A percentile compares a stretch with the other conserved stretches of the same genome.
Conservation (phyloP, 805 yeast genomes). For the Nakazawaea sp. region DNA sequence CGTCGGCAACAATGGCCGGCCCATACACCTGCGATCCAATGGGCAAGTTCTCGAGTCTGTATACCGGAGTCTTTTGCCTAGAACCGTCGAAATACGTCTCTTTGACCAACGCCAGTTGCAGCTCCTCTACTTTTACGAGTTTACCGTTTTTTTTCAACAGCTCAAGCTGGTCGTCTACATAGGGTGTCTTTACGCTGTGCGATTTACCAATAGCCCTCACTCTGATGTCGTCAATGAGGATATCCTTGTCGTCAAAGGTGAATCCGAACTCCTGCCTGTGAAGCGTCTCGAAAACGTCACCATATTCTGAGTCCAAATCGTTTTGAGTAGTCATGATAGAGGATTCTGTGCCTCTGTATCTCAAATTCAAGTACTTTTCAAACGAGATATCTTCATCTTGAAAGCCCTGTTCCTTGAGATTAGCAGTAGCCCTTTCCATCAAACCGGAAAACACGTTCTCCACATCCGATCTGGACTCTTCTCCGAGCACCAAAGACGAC, state of each 20-base stretch:
- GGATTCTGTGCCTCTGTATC: slow-evolving; percentile 89
- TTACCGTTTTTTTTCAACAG: slow-evolving; percentile 20
- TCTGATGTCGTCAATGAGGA: slow-evolving; percentile 67
- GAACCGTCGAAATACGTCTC: slow-evolving; percentile 51
- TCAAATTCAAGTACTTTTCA: slow-evolving; percentile 67
- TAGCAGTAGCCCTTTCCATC: slow-evolving; percentile 30
- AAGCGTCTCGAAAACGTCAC: slow-evolving; percentile 37
- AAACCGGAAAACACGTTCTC: slow-evolving; percentile 39
- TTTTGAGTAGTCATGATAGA: slow-evolving; percentile 47
- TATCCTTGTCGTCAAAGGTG: slow-evolving; percentile 44
- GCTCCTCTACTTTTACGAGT: slow-evolving; percentile 17
- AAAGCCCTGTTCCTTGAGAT: slow-evolving; percentile 50
- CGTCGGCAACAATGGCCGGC: slow-evolving; percentile 74
- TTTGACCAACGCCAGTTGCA: slow-evolving; percentile 29
- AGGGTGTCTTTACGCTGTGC: slow-evolving; percentile 28
- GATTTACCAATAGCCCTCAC: slow-evolving; percentile 70
- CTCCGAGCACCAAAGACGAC: slow-evolving; percentile 37
- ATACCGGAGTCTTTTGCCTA: slow-evolving; percentile 46
- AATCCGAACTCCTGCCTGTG: slow-evolving; percentile 76
- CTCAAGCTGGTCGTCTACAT: slow-evolving; percentile 48
- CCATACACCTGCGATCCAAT: slow-evolving; percentile 53
- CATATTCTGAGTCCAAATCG: slow-evolving; percentile 11
- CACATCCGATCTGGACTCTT: slow-evolving; percentile 25
- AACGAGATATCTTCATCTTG: slow-evolving; percentile 32
- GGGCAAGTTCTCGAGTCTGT: slow-evolving; percentile 42